Conservation (phyloP, 805 yeast species). For the Kazachstania bromeliacearum region DNA sequence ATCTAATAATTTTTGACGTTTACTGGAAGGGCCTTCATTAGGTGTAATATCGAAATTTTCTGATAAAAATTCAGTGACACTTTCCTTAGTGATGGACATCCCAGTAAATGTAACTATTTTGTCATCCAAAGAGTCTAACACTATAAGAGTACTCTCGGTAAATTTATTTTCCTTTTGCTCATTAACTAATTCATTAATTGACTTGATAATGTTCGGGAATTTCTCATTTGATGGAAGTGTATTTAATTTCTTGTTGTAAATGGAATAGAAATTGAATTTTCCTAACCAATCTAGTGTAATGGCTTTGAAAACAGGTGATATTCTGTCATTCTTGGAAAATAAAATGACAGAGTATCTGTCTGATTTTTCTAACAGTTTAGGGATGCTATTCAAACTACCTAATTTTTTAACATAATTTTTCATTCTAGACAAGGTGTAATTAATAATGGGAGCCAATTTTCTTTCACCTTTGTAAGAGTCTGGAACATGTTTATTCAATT, state of each 20-base stretch:
- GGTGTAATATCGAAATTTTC: slow-evolving; percentile 16
- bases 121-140: slow-evolving; percentile 17
- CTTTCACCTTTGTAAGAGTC: slow-evolving; percentile 60
- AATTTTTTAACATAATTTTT: slow-evolving; percentile 57
- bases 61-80: slow-evolving; percentile 18
- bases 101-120: slow-evolving; percentile 13
- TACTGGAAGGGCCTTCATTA: slow-evolving; percentile 27
- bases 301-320: slow-evolving; percentile 51
- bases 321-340: slow-evolving; percentile 39
- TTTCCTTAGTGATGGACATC: slow-evolving; percentile 15
- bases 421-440: slow-evolving; percentile 46
- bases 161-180: slow-evolving; percentile 10
- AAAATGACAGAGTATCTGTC: slow-evolving; percentile 38
- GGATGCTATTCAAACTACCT: slow-evolving; percentile 28
- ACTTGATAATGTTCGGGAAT: slow-evolving; percentile 18
- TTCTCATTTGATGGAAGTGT: slow-evolving; percentile 7
- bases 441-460: slow-evolving; percentile 42
- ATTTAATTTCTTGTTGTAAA: slow-evolving; percentile 25
- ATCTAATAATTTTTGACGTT: slow-evolving; percentile 16
- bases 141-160: slow-evolving; percentile 13
- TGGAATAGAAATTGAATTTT: slow-evolving; percentile 38
- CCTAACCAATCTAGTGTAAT: slow-evolving; percentile 63
- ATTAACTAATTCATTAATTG: slow-evolving; percentile 10
- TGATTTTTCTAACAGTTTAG: slow-evolving; percentile 15
- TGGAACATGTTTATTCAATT: slow-evolving; percentile 34